A percentile compares a stretch with the other conserved stretches of the same genome.
Evolutionary conservation across 1,284 basidiomycete species (phyloP).

Genomic region (Meira miltonrushii): DNA sequence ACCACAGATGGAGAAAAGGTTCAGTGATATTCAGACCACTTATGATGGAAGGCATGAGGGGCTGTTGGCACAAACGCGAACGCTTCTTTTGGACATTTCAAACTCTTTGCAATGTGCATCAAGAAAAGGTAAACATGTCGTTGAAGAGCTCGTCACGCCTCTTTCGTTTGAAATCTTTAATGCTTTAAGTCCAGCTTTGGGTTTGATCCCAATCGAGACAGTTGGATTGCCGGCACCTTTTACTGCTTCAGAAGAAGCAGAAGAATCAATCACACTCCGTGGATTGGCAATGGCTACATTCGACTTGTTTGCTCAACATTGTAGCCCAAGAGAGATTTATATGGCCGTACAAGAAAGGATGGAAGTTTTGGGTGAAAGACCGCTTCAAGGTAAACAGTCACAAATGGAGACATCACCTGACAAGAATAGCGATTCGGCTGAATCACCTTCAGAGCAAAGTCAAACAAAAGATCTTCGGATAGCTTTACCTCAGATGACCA

Average conservation of each 20-base stretch:
- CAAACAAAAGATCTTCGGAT: neutral
- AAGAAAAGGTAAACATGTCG: conserved; percentile 5
- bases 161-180: conserved; percentile 31
- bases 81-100: conserved; percentile 1
- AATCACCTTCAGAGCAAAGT: neutral
- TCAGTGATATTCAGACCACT: neutral
- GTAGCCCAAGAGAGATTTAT: conserved; percentile 37
- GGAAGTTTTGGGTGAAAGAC: conserved; percentile 18
- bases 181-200: conserved; percentile 27
- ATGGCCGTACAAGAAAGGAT: conserved; percentile 37
- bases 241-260: neutral
- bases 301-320: conserved; percentile 22
- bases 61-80: neutral
- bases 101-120: neutral
- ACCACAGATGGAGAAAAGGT: neutral
- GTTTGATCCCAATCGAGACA: conserved; percentile 15
- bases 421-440: neutral
- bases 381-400: neutral
- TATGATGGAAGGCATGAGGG: neutral
- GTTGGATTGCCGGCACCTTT: neutral
- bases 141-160: conserved; percentile 23
- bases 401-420: neutral
- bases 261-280: conserved; percentile 9
- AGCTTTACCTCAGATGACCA: neutral
- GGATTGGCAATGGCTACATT: conserved; percentile 19